Evolutionary conservation across 2,329 filamentous ascomycete genomes (phyloP), one percentile per base, ranked within the genome.

Genomic region (Stagonosporopsis tanaceti): DNA sequence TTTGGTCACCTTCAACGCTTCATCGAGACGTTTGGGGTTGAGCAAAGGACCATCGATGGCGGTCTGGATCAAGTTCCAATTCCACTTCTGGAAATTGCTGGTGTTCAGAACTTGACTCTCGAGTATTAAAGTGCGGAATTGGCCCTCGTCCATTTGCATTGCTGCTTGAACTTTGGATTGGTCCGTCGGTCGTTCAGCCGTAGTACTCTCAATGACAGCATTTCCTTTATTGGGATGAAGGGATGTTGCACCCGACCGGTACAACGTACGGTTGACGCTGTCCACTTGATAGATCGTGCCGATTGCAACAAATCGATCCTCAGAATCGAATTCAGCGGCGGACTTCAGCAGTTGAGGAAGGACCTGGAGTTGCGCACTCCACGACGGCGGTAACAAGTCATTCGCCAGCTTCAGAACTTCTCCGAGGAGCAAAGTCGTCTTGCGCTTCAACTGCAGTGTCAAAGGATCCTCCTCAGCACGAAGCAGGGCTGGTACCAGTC

Each of bases 231-330:
- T 67, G 8, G 67, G 56, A 73, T 77, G 62, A 48, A 63, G 75
- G 69, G 69, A 67, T 20, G 73, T 72, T n/a, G 80, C 79, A 6
- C 87, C 85, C 45, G 92, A 96, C 55, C 93, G 86, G 72, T 96
- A 96, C 14, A 99, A 80, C 0, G 93, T 98, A 61, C 92, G 87
- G 75, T 94, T 99, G 64, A 99, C 93, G 72, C 94, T 97, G 78
- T 97, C 97, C 51, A 99, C 96, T 73, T 98, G 95, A 70, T 98
- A 99, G 12, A 99, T 92, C 17, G 96, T 96, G 7, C 92, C 89
- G 7, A 92, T 93, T 6, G 94, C 92, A 54, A 90, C 83, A 65
- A 93, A 93, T 52, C 92, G 88, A 24, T 87, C 84, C 28, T 93
- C 87, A 20, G 87, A 82, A 22, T 86, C 81, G 66, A 93, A 92